Conservation (phyloP, 306 rosid genomes). For the Mimosa pudica region DNA sequence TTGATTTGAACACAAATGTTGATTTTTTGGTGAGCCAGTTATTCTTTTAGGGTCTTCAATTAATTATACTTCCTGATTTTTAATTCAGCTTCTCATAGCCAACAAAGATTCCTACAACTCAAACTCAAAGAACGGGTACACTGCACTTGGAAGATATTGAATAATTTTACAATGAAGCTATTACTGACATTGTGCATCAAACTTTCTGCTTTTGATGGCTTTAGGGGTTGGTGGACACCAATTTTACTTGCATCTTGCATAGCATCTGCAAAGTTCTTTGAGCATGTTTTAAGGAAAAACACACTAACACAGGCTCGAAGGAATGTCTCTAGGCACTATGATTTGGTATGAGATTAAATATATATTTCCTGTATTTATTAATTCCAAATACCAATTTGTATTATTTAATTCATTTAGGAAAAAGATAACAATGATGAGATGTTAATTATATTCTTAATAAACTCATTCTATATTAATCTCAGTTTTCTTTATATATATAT, state of each 20-base stretch:
- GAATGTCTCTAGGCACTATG: slow-evolving; percentile 90
- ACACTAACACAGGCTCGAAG: slow-evolving; percentile 86
- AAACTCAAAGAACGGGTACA: slow-evolving; percentile 57
- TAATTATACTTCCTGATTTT: slow-evolving; percentile 6
- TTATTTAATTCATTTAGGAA: neutral
- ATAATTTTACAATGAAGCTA: neutral
- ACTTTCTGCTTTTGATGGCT: slow-evolving; percentile 27
- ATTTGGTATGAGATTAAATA: slow-evolving; percentile 53
- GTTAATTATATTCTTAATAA: neutral
- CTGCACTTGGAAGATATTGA: neutral
- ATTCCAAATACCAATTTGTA: too few relatives aligned
- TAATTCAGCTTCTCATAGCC: slow-evolving; percentile 75
- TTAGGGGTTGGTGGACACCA: slow-evolving; percentile 97
- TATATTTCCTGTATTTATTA: too few relatives aligned
- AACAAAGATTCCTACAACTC: slow-evolving; percentile 65
- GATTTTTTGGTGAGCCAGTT: neutral
- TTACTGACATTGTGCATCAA: slow-evolving; percentile 10
- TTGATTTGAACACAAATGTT: slow-evolving; percentile 5
- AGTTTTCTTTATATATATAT: neutral
- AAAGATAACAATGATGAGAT: too few relatives aligned
- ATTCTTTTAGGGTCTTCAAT: neutral
- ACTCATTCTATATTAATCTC: neutral
- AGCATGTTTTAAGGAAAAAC: slow-evolving; percentile 71
- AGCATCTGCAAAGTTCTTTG: slow-evolving; percentile 75
- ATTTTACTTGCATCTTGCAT: slow-evolving; percentile 67